Evolutionary conservation across 441 rosid species (phyloP).

Genomic region (Arabidopsis hybrid): DNA sequence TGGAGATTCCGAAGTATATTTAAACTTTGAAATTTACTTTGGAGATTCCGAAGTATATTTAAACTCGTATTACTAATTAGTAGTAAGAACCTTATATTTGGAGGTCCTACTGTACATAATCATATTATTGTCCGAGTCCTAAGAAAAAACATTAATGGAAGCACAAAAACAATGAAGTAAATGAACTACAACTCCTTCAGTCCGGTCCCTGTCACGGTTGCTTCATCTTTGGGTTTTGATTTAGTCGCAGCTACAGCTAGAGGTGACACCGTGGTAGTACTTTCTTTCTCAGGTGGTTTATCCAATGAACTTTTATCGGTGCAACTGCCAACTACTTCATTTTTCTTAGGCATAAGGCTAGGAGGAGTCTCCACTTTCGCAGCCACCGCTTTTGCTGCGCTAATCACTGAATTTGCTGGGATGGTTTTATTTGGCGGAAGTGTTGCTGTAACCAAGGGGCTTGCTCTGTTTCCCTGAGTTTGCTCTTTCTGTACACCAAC

Average conservation of each 20-base stretch:
- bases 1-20: slow-evolving; percentile 7
- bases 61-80: slow-evolving; percentile 32
- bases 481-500: slow-evolving; percentile 46
- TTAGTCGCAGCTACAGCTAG: background rate
- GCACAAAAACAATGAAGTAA: slow-evolving; percentile 20
- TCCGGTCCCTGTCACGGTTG: slow-evolving; percentile 33
- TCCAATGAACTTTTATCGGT: slow-evolving; percentile 11
- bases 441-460: slow-evolving; percentile 38
- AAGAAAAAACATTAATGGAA: slow-evolving; percentile 36
- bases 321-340: slow-evolving; percentile 29
- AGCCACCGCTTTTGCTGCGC: slow-evolving; percentile 38
- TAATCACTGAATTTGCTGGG: slow-evolving; percentile 42
- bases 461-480: slow-evolving; percentile 46
- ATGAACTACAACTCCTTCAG: slow-evolving; percentile 31
- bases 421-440: slow-evolving; percentile 39
- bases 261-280: slow-evolving; percentile 36
- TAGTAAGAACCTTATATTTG: slow-evolving; percentile 23
- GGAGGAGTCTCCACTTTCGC: slow-evolving; percentile 41
- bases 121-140: slow-evolving; percentile 34
- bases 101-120: slow-evolving; percentile 43
- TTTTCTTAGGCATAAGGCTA: slow-evolving; percentile 29
- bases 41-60: too few relatives aligned
- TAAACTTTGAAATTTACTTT: background rate
- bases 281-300: slow-evolving; percentile 43
- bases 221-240: slow-evolving; percentile 35